Evolutionary conservation across 257 asterid species (phyloP).

Genomic region (Nicotiana sylvestris): DNA sequence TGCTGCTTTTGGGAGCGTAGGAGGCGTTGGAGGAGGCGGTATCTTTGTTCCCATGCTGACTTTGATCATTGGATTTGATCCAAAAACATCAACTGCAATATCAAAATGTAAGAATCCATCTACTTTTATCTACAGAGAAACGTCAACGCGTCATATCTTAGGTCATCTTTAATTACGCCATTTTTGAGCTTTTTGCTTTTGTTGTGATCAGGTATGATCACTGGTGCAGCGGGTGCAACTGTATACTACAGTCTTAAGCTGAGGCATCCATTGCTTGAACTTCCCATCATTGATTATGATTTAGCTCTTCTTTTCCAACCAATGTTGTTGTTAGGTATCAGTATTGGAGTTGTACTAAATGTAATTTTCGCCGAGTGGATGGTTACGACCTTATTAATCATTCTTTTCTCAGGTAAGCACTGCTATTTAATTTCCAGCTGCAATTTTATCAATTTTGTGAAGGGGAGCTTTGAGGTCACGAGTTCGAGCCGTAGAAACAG

Average conservation of each 20-base stretch:
- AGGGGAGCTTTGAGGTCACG: background rate
- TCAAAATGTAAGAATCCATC: slow-evolving; percentile 42
- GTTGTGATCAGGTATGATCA: slow-evolving; percentile 45
- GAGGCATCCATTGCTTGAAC: slow-evolving; percentile 51
- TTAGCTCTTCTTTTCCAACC: slow-evolving; percentile 62
- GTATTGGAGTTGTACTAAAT: slow-evolving; percentile 56
- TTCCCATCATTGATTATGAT: slow-evolving; percentile 60
- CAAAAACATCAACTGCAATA: slow-evolving; percentile 56
- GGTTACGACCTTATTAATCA: slow-evolving; percentile 48
- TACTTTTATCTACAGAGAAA: no score
- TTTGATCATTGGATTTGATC: slow-evolving; percentile 51
- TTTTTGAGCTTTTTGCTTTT: slow-evolving; percentile 7
- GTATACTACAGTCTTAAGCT: slow-evolving; percentile 53
- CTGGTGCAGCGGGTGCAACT: slow-evolving; percentile 56
- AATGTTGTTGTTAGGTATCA: slow-evolving; percentile 56
- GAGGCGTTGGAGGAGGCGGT: slow-evolving; percentile 69
- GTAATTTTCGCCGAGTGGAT: slow-evolving; percentile 62
- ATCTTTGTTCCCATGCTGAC: slow-evolving; percentile 58
- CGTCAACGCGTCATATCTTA: no score
- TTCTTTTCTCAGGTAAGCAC: slow-evolving; percentile 47
- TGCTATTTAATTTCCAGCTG: background rate
- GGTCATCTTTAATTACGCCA: no score
- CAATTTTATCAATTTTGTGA: background rate
- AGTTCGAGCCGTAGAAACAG: no score
- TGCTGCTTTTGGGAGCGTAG: slow-evolving; percentile 66